Conservation (phyloP, 257 asterid genomes). For the Solanum gracilifrons region DNA sequence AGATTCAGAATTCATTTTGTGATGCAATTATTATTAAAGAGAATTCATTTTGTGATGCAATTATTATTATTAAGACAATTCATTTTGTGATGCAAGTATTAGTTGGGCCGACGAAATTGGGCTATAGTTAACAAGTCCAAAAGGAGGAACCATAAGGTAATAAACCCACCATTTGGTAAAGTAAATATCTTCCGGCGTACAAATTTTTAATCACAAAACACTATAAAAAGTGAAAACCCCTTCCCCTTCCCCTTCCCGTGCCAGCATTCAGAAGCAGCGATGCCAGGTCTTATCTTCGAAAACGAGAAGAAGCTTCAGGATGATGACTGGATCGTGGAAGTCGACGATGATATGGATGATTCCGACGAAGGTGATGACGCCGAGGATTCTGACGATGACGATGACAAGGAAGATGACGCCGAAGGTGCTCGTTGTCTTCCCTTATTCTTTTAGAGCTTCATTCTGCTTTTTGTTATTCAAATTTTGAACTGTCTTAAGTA, state of each 20-base stretch:
- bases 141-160: neutral
- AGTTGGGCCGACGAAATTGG: neutral
- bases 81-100: too few species aligned
- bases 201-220: neutral
- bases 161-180: neutral
- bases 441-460: neutral
- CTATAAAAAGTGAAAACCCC: neutral
- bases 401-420: conserved; percentile 42
- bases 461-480: neutral
- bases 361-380: conserved; percentile 44
- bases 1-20: neutral
- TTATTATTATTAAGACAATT: too few species aligned
- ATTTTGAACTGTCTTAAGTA: neutral
- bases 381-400: conserved; percentile 63
- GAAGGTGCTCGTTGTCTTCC: conserved; percentile 22
- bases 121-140: neutral
- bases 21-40: too few species aligned
- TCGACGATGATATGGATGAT: conserved; percentile 38
- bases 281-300: conserved; percentile 72
- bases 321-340: conserved; percentile 68
- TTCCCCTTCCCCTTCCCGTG: neutral
- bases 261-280: neutral
- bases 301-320: conserved; percentile 31
- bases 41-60: neutral
- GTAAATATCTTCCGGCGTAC: neutral